These are phyloP conservation scores for Bryoerythrophyllum caledonicum DNA, from an alignment of 225 moss, liverwort and hornwort genomes.

Conservation along the genomic window DNA sequence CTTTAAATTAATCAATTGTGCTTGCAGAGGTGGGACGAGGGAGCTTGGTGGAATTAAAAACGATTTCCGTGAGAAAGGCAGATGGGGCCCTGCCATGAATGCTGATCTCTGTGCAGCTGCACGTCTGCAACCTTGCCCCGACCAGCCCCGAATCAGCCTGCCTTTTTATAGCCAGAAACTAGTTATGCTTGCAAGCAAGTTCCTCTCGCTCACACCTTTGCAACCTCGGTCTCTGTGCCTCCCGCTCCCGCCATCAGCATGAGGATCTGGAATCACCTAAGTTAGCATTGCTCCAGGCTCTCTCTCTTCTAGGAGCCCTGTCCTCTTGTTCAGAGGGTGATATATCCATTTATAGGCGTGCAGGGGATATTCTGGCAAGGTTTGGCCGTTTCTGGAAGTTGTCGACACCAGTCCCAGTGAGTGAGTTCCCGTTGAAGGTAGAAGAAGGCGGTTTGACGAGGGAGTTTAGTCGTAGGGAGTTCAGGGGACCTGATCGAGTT, in stretches of 20 bases:
- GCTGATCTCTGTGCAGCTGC: constrained; percentile 4
- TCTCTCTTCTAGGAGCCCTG: background rate
- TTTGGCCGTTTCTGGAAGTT: constrained; percentile 10
- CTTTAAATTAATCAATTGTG: too few species aligned
- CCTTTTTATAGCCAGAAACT: constrained; percentile 34
- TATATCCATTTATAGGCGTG: background rate
- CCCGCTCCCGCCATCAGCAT: constrained; percentile 14
- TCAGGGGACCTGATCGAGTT: background rate
- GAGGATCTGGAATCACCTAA: constrained; percentile 3
- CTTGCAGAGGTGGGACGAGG: background rate
- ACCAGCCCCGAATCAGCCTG: constrained; percentile 1
- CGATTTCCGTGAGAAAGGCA: background rate
- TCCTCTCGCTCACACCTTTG: too few species aligned
- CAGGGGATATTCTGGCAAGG: constrained; percentile 1
- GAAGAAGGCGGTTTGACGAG: background rate
- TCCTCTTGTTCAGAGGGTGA: too few species aligned
- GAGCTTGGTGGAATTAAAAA: background rate
- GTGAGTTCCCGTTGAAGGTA: background rate
- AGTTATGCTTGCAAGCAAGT: too few species aligned
- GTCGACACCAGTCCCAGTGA: background rate
- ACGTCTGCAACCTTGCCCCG: constrained; percentile 23
- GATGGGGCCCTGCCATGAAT: constrained; percentile 30
- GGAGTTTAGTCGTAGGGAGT: background rate
- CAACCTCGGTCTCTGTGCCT: background rate
- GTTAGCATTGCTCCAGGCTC: background rate